A percentile compares a stretch with the other conserved stretches of the same genome.
phyloP scores from a whole-genome alignment of 2,329 filamentous ascomycete genomes.

The Setomelanomma holmii region DNA sequence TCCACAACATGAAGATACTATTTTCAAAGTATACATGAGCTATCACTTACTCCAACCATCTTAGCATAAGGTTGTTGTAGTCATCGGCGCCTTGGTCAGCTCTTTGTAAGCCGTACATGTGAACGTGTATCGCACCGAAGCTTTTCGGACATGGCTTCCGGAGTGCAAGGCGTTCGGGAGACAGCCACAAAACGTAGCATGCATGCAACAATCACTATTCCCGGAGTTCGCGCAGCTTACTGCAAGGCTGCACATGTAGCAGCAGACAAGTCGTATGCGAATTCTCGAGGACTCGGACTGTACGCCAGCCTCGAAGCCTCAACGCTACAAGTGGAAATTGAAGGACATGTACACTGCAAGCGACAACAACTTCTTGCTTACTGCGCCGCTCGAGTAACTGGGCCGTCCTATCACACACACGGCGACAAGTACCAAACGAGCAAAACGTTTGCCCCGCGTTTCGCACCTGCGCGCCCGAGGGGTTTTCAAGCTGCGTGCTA shows the following conservation, averaged over 20 bases:
- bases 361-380: not conserved
- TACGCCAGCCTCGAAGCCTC: too few species aligned
- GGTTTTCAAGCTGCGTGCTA: not conserved
- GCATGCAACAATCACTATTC: not conserved
- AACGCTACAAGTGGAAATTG: conserved; percentile 1
- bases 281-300: not conserved
- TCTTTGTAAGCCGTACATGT: not conserved
- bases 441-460: conserved; percentile 8
- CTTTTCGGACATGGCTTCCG: not conserved
- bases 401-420: not conserved
- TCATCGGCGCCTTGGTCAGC: not conserved
- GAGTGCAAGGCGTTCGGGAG: not conserved
- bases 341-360: conserved; percentile 3
- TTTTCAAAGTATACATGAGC: too few species aligned
- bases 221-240: not conserved
- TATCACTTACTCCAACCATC: too few species aligned
- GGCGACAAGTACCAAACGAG: not conserved
- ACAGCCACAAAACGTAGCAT: not conserved
- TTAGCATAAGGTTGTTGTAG: too few species aligned
- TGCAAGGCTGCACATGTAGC: not conserved
- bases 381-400: not conserved
- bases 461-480: conserved; percentile 1
- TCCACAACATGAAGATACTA: too few species aligned
- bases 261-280: not conserved
- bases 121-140: not conserved